Conservation (phyloP, 495 filamentous ascomycete genomes). For the Friedmanniomyces simplex region DNA sequence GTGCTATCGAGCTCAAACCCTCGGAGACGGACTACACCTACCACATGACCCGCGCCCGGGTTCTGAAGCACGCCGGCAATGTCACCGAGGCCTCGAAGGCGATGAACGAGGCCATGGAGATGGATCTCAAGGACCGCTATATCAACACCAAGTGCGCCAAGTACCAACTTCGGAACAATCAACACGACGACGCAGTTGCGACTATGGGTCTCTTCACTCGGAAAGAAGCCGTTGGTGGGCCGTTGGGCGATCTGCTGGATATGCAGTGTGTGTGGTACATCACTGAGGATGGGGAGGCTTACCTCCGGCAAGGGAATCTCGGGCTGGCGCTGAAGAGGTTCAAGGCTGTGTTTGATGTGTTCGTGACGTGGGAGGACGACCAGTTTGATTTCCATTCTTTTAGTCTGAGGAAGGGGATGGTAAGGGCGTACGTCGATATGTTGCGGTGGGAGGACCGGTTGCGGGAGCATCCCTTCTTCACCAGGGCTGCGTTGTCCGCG, state of each 20-base stretch:
- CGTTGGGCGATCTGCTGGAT: slow-evolving; percentile 82
- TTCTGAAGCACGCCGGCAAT: slow-evolving; percentile 87
- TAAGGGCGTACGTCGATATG: slow-evolving; percentile 92
- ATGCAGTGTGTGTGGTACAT: slow-evolving; percentile 99
- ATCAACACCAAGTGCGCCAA: slow-evolving; percentile 98
- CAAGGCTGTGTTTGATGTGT: slow-evolving; percentile 76
- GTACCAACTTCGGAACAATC: slow-evolving; percentile 87
- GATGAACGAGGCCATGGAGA: slow-evolving; percentile 76
- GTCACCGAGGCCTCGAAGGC: slow-evolving; percentile 65
- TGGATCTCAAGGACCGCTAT: slow-evolving; percentile 85
- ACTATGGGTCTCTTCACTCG: slow-evolving; percentile 94
- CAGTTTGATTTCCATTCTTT: slow-evolving; percentile 99
- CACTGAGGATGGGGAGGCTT: slow-evolving; percentile 88
- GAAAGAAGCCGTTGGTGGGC: slow-evolving; percentile 77
- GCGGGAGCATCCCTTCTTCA: slow-evolving; percentile 86
- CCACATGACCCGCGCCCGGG: slow-evolving; percentile 87
- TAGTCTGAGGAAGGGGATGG: slow-evolving; percentile 87
- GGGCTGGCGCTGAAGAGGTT: slow-evolving; percentile 87
- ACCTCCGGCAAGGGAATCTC: slow-evolving; percentile 69
- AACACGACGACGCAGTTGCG: slow-evolving; percentile 70
- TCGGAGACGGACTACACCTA: slow-evolving; percentile 66
- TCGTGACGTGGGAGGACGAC: slow-evolving; percentile 95
- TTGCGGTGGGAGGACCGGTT: slow-evolving; percentile 88
- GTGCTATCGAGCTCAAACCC: slow-evolving; percentile 64
- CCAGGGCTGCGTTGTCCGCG: slow-evolving; percentile 72